Evolutionary conservation across 768 basidiomycete genomes (phyloP).

Genomic region (Kwoniella sp.): DNA sequence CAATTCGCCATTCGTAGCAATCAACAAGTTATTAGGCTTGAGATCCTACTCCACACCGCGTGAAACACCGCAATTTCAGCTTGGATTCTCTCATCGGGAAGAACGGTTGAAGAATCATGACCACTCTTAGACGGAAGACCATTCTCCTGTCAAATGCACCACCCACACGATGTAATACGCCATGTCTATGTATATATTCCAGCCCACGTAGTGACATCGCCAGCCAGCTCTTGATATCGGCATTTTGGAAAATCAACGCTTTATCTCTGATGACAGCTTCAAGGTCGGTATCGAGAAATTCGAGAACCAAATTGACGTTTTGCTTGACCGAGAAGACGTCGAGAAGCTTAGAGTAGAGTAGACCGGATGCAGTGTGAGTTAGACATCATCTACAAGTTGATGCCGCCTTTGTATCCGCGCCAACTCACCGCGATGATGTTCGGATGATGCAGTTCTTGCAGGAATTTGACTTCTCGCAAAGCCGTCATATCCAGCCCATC

Average conservation of each 20-base stretch:
- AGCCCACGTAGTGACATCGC: conserved; percentile 95
- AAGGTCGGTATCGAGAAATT: conserved; percentile 92
- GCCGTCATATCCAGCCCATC: conserved; percentile 99
- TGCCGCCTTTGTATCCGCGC: too few species aligned
- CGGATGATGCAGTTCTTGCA: conserved; percentile 88
- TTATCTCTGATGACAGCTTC: conserved; percentile 97
- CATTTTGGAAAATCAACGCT: conserved; percentile 84
- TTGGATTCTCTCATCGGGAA: too few species aligned
- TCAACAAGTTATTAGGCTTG: conserved; percentile 97
- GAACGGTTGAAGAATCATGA: too few species aligned
- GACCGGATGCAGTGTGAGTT: too few species aligned
- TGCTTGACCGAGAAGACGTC: conserved; percentile 96
- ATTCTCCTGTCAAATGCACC: too few species aligned
- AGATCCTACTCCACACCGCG: conserved; percentile 67
- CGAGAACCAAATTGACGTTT: conserved; percentile 94
- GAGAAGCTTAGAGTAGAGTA: too few species aligned
- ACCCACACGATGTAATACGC: conserved; percentile 84
- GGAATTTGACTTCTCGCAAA: conserved; percentile 94
- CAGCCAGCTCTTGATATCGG: conserved; percentile 99
- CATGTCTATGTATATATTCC: conserved; percentile 97
- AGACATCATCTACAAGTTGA: too few species aligned
- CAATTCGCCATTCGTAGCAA: conserved; percentile 83
- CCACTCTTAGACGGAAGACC: too few species aligned
- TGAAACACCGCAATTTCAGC: too few species aligned
- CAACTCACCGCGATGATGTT: conserved; percentile 89